A percentile compares a stretch with the other conserved stretches of the same genome.
Conservation (phyloP, 2,329 filamentous ascomycete species). For the Rutstroemia sp. region DNA sequence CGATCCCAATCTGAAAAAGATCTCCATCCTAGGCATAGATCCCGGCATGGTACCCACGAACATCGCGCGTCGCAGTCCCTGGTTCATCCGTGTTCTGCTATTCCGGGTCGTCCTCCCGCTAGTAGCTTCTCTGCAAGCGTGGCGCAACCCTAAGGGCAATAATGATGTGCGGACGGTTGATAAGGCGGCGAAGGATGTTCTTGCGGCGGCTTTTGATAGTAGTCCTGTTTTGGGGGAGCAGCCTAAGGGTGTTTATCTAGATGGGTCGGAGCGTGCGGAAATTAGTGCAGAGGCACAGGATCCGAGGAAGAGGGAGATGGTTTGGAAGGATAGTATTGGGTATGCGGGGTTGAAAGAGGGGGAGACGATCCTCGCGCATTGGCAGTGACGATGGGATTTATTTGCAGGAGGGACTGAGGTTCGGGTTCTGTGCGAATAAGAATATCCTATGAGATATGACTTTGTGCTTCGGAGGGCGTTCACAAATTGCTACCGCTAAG, state of each 20-base stretch:
- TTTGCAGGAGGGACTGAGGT: no score
- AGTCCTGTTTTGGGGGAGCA: constrained; percentile 18
- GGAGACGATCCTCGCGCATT: background rate
- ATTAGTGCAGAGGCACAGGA: constrained; percentile 29
- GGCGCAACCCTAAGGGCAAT: constrained; percentile 16
- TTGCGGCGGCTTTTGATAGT: constrained; percentile 29
- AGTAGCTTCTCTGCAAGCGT: constrained; percentile 22
- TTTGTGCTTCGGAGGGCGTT: no score
- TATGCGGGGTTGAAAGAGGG: constrained; percentile 5
- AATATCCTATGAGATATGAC: no score
- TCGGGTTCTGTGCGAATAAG: no score
- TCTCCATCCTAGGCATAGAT: constrained; percentile 33
- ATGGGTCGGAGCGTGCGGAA: constrained; percentile 28
- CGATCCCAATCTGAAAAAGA: constrained; percentile 29
- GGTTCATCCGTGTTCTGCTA: constrained; percentile 20
- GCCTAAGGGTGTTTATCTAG: constrained; percentile 30
- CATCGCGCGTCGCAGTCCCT: constrained; percentile 23
- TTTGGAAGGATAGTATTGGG: constrained; percentile 30
- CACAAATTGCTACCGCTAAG: no score
- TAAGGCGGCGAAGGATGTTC: constrained; percentile 31
- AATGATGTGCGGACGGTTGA: constrained; percentile 25
- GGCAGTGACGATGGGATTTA: background rate
- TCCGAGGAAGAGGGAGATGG: constrained; percentile 22
- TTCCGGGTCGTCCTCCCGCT: constrained; percentile 22
- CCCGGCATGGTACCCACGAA: constrained; percentile 33